phyloP scores from a whole-genome alignment of 495 filamentous ascomycete species.

The Chlorociboria aeruginascens region DNA sequence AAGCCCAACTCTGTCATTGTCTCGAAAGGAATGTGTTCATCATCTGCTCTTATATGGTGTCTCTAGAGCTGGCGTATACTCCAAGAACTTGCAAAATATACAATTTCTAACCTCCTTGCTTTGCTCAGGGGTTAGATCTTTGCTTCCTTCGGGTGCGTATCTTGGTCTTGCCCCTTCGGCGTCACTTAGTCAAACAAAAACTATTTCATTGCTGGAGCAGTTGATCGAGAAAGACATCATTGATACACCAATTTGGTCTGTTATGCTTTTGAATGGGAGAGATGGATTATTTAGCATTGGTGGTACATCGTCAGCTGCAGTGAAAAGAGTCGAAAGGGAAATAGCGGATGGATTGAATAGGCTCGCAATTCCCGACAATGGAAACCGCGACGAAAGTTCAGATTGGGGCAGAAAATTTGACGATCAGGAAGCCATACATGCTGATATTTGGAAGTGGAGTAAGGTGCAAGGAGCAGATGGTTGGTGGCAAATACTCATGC shows the following conservation, averaged over 20 bases:
- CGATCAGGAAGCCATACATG: background rate
- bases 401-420: too few species aligned
- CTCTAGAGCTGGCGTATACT: too few species aligned
- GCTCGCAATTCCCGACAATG: background rate
- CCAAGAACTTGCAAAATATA: too few species aligned
- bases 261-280: conserved; percentile 1
- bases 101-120: too few species aligned
- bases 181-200: conserved; percentile 4
- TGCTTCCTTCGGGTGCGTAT: conserved; percentile 6
- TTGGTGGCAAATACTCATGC: conserved; percentile 11
- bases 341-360: background rate
- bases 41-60: too few species aligned
- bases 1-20: too few species aligned
- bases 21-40: too few species aligned
- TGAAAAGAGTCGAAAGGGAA: background rate
- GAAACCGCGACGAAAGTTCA: background rate
- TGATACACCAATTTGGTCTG: conserved; percentile 5
- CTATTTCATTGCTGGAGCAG: conserved; percentile 1
- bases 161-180: conserved; percentile 4
- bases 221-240: conserved; percentile 7
- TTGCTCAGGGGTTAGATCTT: background rate
- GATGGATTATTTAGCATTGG: conserved; percentile 6
- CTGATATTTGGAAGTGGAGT: conserved; percentile 3
- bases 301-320: background rate
- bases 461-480: conserved; percentile 7